phyloP scores from a whole-genome alignment of 257 asterid genomes.

The Oldenlandia corymbosa region DNA sequence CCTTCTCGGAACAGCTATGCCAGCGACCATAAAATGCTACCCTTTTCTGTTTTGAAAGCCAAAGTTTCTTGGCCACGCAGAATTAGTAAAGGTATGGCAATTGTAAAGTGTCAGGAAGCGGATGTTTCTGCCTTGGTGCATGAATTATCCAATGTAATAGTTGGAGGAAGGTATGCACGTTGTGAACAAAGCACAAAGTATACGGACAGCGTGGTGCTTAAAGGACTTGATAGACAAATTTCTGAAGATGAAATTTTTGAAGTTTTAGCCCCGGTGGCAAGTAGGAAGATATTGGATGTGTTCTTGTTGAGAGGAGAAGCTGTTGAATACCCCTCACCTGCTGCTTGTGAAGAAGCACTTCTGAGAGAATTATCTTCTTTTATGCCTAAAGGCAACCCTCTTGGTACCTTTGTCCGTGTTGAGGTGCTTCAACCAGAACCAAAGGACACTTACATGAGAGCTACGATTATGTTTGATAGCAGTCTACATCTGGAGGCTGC shows the following conservation, averaged over 20 bases:
- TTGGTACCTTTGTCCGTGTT: constrained; percentile 47
- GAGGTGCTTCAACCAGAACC: constrained; percentile 65
- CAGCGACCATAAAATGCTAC: constrained; percentile 45
- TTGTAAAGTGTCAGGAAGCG: constrained; percentile 52
- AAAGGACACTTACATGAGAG: constrained; percentile 50
- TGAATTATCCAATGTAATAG: constrained; percentile 42
- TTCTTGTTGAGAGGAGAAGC: constrained; percentile 56
- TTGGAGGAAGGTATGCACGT: constrained; percentile 38
- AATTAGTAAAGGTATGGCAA: constrained; percentile 68
- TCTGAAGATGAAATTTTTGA: constrained; percentile 53
- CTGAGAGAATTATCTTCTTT: constrained; percentile 60
- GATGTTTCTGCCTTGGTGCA: constrained; percentile 47
- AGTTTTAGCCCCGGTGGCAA: constrained; percentile 40
- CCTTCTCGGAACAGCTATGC: constrained; percentile 43
- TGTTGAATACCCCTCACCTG: constrained; percentile 48
- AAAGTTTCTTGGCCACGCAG: constrained; percentile 87
- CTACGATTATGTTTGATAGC: constrained; percentile 69
- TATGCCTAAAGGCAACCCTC: constrained; percentile 65
- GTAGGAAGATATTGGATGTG: constrained; percentile 39
- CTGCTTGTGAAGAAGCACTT: constrained; percentile 66
- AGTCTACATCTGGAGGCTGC: constrained; percentile 89
- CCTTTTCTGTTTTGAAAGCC: constrained; percentile 56
- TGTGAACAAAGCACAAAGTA: constrained; percentile 32
- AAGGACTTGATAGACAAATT: constrained; percentile 49
- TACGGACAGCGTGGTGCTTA: constrained; percentile 35